Percentiles rank a stretch among this genome's conserved stretches.
phyloP scores from a whole-genome alignment of 805 yeast genomes.

The Danielozyma ontarioensis region DNA sequence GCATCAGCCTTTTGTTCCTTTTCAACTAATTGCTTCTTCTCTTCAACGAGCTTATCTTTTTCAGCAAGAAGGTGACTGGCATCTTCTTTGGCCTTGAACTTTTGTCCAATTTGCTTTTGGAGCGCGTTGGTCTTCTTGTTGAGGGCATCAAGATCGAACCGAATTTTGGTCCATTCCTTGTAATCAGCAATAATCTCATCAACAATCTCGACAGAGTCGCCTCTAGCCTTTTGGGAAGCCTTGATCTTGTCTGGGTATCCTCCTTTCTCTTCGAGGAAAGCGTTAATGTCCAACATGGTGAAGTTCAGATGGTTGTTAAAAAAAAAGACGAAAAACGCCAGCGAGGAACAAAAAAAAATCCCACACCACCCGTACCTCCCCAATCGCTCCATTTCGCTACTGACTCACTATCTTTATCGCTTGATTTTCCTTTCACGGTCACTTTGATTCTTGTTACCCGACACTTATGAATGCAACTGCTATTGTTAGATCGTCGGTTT shows the following conservation, averaged over 20 bases:
- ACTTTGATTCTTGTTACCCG: too few species aligned
- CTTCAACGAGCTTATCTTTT: conserved; percentile 68
- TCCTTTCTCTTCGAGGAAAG: conserved; percentile 93
- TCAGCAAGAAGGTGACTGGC: conserved; percentile 76
- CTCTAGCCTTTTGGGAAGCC: conserved; percentile 89
- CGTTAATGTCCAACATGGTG: conserved; percentile 83
- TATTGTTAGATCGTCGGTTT: conserved; percentile 28
- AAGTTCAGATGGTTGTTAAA: too few species aligned
- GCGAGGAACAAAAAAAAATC: background rate
- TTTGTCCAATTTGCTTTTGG: conserved; percentile 90
- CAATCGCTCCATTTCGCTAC: background rate
- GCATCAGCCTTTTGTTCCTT: conserved; percentile 78
- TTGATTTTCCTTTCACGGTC: too few species aligned
- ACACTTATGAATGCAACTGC: conserved; percentile 41
- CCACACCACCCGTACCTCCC: background rate
- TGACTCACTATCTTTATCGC: background rate
- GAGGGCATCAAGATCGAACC: conserved; percentile 80
- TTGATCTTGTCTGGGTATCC: conserved; percentile 90
- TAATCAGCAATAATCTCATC: conserved; percentile 92
- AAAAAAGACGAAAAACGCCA: too few species aligned
- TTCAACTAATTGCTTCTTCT: conserved; percentile 62
- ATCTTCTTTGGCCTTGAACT: conserved; percentile 93
- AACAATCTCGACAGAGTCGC: conserved; percentile 88
- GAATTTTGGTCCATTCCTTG: conserved; percentile 81
- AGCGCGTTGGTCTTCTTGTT: conserved; percentile 85